Evolutionary conservation across 805 yeast genomes (phyloP).

Genomic region (Myxozyma geophila): DNA sequence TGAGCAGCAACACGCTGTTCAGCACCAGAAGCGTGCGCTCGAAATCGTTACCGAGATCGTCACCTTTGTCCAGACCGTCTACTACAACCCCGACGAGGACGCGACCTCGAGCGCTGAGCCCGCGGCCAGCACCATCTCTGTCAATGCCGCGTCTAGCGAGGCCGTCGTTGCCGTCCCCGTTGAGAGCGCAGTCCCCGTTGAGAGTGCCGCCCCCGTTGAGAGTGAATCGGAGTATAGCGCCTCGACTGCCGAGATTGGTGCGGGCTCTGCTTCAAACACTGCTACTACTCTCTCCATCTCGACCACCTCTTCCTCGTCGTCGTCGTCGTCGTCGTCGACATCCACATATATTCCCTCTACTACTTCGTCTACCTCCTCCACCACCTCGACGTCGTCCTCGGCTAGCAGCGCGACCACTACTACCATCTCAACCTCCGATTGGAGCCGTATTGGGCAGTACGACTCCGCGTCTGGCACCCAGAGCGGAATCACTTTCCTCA

Average conservation of each 20-base stretch:
- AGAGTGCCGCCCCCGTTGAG: too few species aligned
- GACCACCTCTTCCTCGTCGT: constrained; percentile 14
- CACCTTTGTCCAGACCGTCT: constrained; percentile 56
- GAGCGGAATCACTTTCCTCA: constrained; percentile 77
- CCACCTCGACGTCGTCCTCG: constrained; percentile 36
- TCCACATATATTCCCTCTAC: constrained; percentile 15
- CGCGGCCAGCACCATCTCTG: constrained; percentile 36
- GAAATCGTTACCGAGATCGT: constrained; percentile 78
- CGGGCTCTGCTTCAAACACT: constrained; percentile 38
- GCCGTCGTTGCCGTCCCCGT: constrained; percentile 25
- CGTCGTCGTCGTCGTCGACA: constrained; percentile 19
- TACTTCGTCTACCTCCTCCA: constrained; percentile 37
- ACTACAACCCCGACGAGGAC: constrained; percentile 36
- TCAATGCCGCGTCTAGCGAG: constrained; percentile 23
- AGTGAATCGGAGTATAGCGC: constrained; percentile 42
- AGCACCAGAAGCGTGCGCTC: constrained; percentile 62
- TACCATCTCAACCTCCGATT: constrained; percentile 44
- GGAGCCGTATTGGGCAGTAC: constrained; percentile 59
- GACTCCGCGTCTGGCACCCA: constrained; percentile 65
- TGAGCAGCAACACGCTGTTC: constrained; percentile 46
- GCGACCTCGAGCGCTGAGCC: constrained; percentile 42
- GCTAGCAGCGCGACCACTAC: constrained; percentile 42
- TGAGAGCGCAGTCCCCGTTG: too few species aligned
- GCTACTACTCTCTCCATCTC: constrained; percentile 40
- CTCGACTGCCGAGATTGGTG: constrained; percentile 38